Evolutionary conservation across 495 filamentous ascomycete genomes (phyloP), one percentile per base, ranked within the genome.

Genomic region (Lasiosphaeris hirsuta): DNA sequence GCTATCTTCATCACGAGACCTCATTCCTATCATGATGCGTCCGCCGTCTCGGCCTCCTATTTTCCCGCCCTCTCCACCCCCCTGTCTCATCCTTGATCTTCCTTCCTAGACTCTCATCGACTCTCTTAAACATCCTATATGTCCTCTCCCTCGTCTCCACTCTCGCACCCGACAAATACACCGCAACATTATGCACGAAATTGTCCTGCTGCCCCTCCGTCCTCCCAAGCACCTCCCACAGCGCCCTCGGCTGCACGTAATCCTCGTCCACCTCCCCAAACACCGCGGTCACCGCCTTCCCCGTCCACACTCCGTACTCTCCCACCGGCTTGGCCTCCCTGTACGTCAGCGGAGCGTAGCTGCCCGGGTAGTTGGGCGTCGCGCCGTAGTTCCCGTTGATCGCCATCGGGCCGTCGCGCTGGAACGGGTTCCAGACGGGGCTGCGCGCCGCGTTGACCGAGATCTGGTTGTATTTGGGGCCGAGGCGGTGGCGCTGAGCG

Each of bases 401-500:
- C 45, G 64, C 72, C 54, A 63, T 65, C 1, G 42, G 3, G 7
- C 76, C 77, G 60, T 78, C 74, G 10, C 76, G 69, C 61, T 78
- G 72, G 57, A 64, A 74, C 5, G 77, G 77, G 36, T 62, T 67
- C 62, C 78, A 79, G 4, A 77, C 75, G 41, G 60, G 54, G 18
- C 50, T 56, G 33, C 62, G 56, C 1, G 75, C 48, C 4, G 58
- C 56, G 46, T 75, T 75, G 50, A 52, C 59, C 4, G 68, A 84
- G 6, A 87, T 75, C 54, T 82, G 79, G 48, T 85, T 78, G 55
- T 84, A 84, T 65, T 89, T 89, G 23, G 78, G 78, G 5, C 87
- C 87, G 14, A 89, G 78, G 1, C 87, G 79, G 68, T 90, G 83
- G 47, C 84, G 79, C 30, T 81, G 78, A 0, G 87, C 82, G 57